phyloP scores from a whole-genome alignment of 2,329 filamentous ascomycete genomes.

The Apiospora saccharicola region DNA sequence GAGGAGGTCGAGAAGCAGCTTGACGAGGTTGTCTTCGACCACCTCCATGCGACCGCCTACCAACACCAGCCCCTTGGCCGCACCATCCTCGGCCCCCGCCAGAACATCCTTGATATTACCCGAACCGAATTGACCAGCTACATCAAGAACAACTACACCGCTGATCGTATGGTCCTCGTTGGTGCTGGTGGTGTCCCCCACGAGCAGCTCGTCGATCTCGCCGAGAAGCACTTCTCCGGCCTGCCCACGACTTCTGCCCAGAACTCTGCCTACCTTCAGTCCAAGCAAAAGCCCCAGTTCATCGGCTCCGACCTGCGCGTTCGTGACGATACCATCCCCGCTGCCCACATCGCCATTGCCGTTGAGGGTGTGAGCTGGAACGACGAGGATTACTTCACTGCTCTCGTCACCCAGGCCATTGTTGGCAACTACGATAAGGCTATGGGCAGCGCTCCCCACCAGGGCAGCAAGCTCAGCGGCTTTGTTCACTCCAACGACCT shows the following conservation, averaged over 20 bases:
- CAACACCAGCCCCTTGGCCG: slow-evolving; percentile 95
- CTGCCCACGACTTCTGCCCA: slow-evolving; percentile 80
- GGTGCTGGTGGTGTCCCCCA: slow-evolving; percentile 94
- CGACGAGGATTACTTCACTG: slow-evolving; percentile 99
- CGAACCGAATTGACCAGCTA: slow-evolving; percentile 91
- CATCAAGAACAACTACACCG: slow-evolving; percentile 99
- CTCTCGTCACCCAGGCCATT: slow-evolving; percentile 95
- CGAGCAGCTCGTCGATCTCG: slow-evolving; percentile 91
- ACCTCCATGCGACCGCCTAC: slow-evolving; percentile 97
- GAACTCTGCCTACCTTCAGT: slow-evolving; percentile 76
- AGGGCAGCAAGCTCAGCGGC: slow-evolving; percentile 97
- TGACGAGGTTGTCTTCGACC: slow-evolving; percentile 99
- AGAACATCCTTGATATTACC: slow-evolving; percentile 98
- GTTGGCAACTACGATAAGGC: slow-evolving; percentile 99
- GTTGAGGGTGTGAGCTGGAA: slow-evolving; percentile 99
- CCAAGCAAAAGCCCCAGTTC: slow-evolving; percentile 92
- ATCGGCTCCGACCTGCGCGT: slow-evolving; percentile 95
- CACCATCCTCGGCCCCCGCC: slow-evolving; percentile 95
- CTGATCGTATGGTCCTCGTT: slow-evolving; percentile 98
- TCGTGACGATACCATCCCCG: slow-evolving; percentile 94
- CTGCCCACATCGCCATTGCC: slow-evolving; percentile 96
- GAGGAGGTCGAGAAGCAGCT: slow-evolving; percentile 99
- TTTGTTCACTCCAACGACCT: slow-evolving; percentile 94
- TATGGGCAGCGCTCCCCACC: slow-evolving; percentile 95
- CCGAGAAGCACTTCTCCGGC: slow-evolving; percentile 91